phyloP scores from a whole-genome alignment of 441 rosid species.

The Jatropha multifida region DNA sequence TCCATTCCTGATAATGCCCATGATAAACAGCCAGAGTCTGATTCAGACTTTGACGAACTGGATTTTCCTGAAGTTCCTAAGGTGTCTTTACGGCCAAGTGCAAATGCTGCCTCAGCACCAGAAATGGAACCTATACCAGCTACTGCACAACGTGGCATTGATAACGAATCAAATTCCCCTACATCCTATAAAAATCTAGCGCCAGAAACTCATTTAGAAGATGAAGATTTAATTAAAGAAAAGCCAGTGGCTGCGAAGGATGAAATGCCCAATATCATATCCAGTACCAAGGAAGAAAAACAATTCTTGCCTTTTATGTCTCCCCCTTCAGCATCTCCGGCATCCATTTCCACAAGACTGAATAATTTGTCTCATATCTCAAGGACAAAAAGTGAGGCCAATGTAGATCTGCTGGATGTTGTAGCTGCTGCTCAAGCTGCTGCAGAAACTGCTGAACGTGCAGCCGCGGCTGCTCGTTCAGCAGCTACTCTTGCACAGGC shows the following conservation, averaged over 20 bases:
- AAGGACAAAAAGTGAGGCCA: conserved; percentile 40
- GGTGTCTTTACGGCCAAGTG: conserved; percentile 40
- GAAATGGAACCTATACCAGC: conserved; percentile 29
- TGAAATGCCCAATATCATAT: conserved; percentile 27
- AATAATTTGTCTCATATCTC: conserved; percentile 31
- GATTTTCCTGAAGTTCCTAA: conserved; percentile 87
- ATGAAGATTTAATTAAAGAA: conserved; percentile 32
- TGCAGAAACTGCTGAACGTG: conserved; percentile 87
- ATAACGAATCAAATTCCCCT: conserved; percentile 36
- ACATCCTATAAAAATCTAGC: conserved; percentile 31
- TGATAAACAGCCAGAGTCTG: conserved; percentile 54
- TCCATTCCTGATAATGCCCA: conserved; percentile 32
- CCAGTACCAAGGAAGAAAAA: conserved; percentile 43
- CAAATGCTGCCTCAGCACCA: conserved; percentile 39
- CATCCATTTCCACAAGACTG: conserved; percentile 32
- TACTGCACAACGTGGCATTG: conserved; percentile 24
- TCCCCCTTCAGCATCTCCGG: conserved; percentile 45
- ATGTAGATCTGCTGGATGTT: conserved; percentile 78
- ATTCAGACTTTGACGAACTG: conserved; percentile 48
- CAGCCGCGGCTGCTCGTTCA: conserved; percentile 92
- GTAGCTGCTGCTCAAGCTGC: conserved; percentile 87
- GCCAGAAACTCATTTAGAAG: conserved; percentile 34
- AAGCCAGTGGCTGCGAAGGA: conserved; percentile 26
- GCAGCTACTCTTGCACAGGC: conserved; percentile 93
- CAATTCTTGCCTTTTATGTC: conserved; percentile 66